A percentile compares a stretch with the other conserved stretches of the same genome.
Conservation (phyloP, 2,329 filamentous ascomycete genomes). For the Helicocarpus griseus region DNA sequence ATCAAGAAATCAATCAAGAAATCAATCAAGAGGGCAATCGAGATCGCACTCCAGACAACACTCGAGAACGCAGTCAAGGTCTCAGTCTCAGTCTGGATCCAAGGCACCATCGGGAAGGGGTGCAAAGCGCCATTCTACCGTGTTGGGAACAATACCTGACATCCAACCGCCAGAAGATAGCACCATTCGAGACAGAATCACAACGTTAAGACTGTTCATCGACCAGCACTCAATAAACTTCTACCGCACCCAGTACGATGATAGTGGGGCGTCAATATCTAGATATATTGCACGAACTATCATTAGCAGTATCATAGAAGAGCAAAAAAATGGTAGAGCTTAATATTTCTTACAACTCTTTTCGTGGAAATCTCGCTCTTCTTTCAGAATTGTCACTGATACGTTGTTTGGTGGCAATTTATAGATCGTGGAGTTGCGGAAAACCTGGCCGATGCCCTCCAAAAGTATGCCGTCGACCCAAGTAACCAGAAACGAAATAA, state of each 20-base stretch:
- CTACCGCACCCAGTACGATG: neutral
- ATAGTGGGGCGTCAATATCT: neutral
- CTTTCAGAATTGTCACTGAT: neutral
- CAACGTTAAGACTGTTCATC: neutral
- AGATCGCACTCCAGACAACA: too few species aligned
- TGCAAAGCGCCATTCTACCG: neutral
- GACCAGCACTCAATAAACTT: neutral
- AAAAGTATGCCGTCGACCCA: neutral
- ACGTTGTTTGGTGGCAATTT: neutral
- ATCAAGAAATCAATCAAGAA: neutral
- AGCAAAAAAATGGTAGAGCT: neutral
- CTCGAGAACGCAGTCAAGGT: neutral
- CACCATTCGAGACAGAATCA: neutral
- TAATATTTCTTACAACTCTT: neutral
- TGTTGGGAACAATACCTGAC: neutral
- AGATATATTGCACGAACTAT: constrained; percentile 1
- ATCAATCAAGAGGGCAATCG: neutral
- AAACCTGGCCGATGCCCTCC: neutral
- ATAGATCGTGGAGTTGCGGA: neutral
- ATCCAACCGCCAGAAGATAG: neutral
- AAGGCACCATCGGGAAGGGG: neutral
- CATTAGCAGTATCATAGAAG: constrained; percentile 2
- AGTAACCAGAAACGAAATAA: neutral
- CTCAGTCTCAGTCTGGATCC: neutral
- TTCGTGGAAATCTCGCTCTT: neutral